phyloP scores from a whole-genome alignment of 768 basidiomycete genomes.

The Kwoniella sp. region DNA sequence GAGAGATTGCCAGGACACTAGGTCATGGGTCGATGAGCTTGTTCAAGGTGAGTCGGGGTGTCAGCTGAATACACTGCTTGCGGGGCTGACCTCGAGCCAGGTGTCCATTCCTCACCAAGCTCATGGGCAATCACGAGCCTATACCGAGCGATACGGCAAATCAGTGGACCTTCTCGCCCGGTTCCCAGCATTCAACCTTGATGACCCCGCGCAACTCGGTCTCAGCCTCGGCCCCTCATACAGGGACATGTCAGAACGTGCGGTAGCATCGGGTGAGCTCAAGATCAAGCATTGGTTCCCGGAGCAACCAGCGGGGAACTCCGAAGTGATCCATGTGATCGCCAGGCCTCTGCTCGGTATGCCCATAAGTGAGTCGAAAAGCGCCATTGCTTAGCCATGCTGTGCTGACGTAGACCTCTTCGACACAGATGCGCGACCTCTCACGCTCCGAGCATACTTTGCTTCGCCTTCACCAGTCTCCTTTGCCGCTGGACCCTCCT shows the following conservation, averaged over 20 bases:
- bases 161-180: constrained; percentile 35
- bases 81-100: constrained; percentile 7
- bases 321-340: constrained; percentile 37
- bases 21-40: constrained; percentile 25
- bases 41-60: constrained; percentile 40
- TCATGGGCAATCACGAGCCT: constrained; percentile 33
- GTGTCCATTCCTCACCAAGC: constrained; percentile 41
- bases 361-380: constrained; percentile 11
- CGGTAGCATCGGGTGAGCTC: constrained; percentile 2
- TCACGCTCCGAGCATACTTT: constrained; percentile 38
- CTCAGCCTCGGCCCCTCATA: constrained; percentile 16
- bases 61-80: not conserved
- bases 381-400: not conserved
- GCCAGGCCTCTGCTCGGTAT: constrained; percentile 20
- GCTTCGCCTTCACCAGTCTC: constrained; percentile 8
- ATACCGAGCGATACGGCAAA: constrained; percentile 24
- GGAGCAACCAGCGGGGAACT: constrained; percentile 2
- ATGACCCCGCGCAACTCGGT: constrained; percentile 36
- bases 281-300: constrained; percentile 28
- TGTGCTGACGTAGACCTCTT: not conserved
- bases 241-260: not conserved
- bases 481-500: not conserved
- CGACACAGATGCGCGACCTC: constrained; percentile 3
- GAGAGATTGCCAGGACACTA: constrained; percentile 20
- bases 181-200: constrained; percentile 42